A percentile compares a stretch with the other conserved stretches of the same genome.
Evolutionary conservation across 768 basidiomycete genomes (phyloP).

Genomic region (Candolleomyces eurysporus): DNA sequence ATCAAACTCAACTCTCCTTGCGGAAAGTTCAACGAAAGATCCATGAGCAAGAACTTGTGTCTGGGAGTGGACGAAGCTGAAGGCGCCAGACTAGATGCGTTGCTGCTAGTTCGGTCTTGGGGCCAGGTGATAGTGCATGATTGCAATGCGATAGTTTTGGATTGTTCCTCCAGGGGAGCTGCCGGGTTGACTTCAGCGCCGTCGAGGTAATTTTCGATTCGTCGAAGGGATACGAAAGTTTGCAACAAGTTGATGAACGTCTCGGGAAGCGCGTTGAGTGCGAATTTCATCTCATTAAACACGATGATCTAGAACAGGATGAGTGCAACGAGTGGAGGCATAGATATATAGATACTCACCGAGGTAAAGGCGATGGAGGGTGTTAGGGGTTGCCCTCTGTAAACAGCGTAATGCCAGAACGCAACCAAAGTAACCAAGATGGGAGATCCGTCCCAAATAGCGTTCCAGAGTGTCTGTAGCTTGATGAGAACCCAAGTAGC

Average conservation of each 20-base stretch:
- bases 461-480: constrained; percentile 28
- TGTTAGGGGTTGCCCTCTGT: constrained; percentile 65
- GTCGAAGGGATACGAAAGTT: constrained; percentile 79
- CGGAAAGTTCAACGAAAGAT: constrained; percentile 77
- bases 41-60: constrained; percentile 77
- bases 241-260: constrained; percentile 90
- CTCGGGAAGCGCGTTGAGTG: constrained; percentile 84
- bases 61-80: constrained; percentile 71
- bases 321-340: constrained; percentile 12
- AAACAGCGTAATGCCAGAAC: constrained; percentile 72
- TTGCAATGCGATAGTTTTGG: constrained; percentile 65
- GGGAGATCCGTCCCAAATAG: constrained; percentile 37
- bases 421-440: constrained; percentile 59
- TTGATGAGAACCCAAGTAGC: not conserved
- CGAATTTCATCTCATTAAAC: constrained; percentile 86
- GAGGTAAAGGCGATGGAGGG: constrained; percentile 85
- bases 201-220: constrained; percentile 87
- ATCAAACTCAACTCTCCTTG: constrained; percentile 75
- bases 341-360: constrained; percentile 40
- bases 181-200: constrained; percentile 69
- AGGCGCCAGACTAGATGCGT: constrained; percentile 40
- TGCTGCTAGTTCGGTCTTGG: constrained; percentile 57
- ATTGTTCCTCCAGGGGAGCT: constrained; percentile 53
- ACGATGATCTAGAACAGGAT: constrained; percentile 26
- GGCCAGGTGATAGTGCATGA: constrained; percentile 93